phyloP scores from a whole-genome alignment of 1,284 basidiomycete species.

The Farysia itapuensis region DNA sequence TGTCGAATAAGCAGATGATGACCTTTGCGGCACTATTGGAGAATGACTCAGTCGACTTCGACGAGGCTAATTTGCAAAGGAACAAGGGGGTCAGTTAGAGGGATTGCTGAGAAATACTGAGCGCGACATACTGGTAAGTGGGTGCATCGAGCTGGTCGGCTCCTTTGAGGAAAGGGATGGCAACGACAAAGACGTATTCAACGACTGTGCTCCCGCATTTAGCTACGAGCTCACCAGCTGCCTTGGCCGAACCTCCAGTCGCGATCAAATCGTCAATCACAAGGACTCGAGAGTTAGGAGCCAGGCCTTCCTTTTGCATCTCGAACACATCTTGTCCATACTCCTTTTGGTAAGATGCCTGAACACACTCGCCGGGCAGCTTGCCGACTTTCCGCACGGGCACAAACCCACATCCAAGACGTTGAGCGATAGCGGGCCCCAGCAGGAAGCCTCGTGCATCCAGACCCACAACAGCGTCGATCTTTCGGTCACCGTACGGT shows the following conservation, averaged over 20 bases:
- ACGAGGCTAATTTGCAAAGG: too few species aligned
- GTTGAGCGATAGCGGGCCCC: constrained; percentile 85
- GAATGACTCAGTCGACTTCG: constrained; percentile 28
- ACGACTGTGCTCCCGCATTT: constrained; percentile 80
- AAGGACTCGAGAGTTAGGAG: constrained; percentile 76
- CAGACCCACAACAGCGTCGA: constrained; percentile 92
- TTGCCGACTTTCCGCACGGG: constrained; percentile 94
- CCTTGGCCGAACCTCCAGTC: constrained; percentile 91
- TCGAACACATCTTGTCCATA: constrained; percentile 96
- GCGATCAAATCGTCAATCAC: constrained; percentile 96
- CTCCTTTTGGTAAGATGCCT: constrained; percentile 85
- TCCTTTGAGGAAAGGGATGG: constrained; percentile 80
- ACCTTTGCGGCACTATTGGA: too few species aligned
- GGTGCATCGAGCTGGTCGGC: constrained; percentile 79
- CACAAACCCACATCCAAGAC: constrained; percentile 91
- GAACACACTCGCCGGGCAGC: constrained; percentile 80
- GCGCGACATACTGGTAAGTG: constrained; percentile 63
- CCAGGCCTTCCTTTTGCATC: constrained; percentile 87
- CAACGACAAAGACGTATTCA: constrained; percentile 93
- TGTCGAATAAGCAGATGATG: too few species aligned
- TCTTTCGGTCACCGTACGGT: constrained; percentile 61
- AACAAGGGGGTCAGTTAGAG: too few species aligned
- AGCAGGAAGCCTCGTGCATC: constrained; percentile 96
- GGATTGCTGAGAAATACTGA: not conserved
- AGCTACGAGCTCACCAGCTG: constrained; percentile 85